Base-by-base conservation (phyloP, 805 yeast species). In the Nakazawaea molendinolei region DNA sequence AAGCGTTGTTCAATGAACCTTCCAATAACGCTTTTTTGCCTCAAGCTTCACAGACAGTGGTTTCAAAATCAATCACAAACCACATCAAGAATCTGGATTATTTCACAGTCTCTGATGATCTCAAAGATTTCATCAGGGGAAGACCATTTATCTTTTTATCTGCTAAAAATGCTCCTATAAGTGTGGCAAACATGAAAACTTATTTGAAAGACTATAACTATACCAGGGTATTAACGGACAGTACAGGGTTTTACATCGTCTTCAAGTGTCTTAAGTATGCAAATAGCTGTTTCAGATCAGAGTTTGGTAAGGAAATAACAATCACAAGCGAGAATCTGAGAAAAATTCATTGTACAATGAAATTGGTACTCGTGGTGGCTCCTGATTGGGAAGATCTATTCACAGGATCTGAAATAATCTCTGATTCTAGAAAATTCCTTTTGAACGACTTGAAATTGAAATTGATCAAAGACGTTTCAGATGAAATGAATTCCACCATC, bases 401-500 rank as follows among this genome's bases (percentile, higher is more conserved):
- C 22, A 38, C 37, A 13, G 34, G 34, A 4, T 17, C 36, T 7
- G 41, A 38, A 26, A 32, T 38, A 8, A 25, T 33, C 10, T 19
- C 37, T 4, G 38, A 30, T 19, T 80, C 95, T 0, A 65, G 73
- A 1, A 59, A 67, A 16, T 58, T 69, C 35, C 60, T 87, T 32
- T 51, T 78, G 18, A 74, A 71, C 38, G 95, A 86, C 44, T 65
- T 86, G 34, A 74, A 74, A 41, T 60, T 63, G 8, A 76, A 78
- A 31, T 53, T 86, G 30, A 60, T 76, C 15, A 79, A 80, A 42
- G 95, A 86, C 56, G 71, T 86, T 17, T 66, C 83, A 45, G 90
- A 78, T 48, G 71, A 86, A 41, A 58, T 83, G 3, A 69, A 85
- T 17, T 86, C 92, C 0, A 65, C 69, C 2, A 71, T 86, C 13